These are phyloP conservation scores for Hygrophoropsis aurantiaca DNA, from an alignment of 768 basidiomycete species.

Conservation along the genomic window DNA sequence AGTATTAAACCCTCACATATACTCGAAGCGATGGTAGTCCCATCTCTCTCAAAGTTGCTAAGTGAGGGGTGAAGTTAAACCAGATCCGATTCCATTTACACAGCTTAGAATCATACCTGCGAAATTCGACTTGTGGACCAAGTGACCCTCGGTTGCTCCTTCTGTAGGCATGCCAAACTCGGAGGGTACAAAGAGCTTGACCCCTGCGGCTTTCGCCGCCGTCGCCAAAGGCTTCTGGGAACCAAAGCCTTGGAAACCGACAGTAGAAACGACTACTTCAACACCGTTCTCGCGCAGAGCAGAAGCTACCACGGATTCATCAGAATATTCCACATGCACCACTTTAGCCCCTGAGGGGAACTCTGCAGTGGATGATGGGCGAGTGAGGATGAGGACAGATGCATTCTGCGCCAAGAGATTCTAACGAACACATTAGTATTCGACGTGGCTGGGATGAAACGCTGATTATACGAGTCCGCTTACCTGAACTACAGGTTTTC, in stretches of 20 bases:
- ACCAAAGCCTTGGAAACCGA: conserved; percentile 12
- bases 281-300: conserved; percentile 15
- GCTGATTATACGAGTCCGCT: not conserved
- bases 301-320: conserved; percentile 7
- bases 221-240: conserved; percentile 22
- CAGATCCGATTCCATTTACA: not conserved
- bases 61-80: not conserved
- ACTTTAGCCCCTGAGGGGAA: conserved; percentile 12
- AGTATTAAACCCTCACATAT: conserved; percentile 14
- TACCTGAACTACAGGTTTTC: conserved; percentile 16
- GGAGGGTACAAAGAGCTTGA: conserved; percentile 31
- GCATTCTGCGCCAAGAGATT: conserved; percentile 6
- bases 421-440: not conserved
- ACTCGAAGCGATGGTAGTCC: conserved; percentile 15
- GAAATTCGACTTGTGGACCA: conserved; percentile 12
- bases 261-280: conserved; percentile 27
- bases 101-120: conserved; percentile 6
- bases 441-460: not conserved
- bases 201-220: conserved; percentile 27
- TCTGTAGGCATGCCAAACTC: conserved; percentile 23
- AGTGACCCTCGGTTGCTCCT: conserved; percentile 8
- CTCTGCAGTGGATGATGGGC: conserved; percentile 1
- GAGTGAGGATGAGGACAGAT: conserved; percentile 5
- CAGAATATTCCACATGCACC: conserved; percentile 2
- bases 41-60: conserved; percentile 14